phyloP scores from a whole-genome alignment of 495 filamentous ascomycete genomes.

The Aspergillus carlsbadensis region DNA sequence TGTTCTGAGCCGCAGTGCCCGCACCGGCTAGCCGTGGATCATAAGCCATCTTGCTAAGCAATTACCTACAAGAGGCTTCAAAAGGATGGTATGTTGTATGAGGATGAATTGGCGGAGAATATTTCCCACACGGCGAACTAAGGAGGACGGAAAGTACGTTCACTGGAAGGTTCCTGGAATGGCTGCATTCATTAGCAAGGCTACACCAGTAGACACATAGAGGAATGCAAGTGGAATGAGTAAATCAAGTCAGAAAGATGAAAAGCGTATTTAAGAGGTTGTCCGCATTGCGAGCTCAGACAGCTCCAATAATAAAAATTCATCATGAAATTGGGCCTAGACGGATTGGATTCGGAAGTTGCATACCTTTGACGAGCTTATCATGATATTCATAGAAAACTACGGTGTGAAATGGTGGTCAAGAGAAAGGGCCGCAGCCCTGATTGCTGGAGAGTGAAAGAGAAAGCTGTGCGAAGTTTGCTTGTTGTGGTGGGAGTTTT shows the following conservation, averaged over 20 bases:
- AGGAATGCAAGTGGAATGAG: neutral
- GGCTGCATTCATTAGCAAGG: conserved; percentile 31
- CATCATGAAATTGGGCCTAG: conserved; percentile 51
- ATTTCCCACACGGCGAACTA: conserved; percentile 22
- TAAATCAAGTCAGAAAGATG: conserved; percentile 29
- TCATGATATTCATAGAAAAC: conserved; percentile 30
- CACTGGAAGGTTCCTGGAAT: conserved; percentile 35
- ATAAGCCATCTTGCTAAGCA: conserved; percentile 45
- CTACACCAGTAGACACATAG: conserved; percentile 11
- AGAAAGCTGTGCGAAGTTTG: conserved; percentile 18
- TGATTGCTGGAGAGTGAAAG: conserved; percentile 23
- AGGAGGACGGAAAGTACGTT: conserved; percentile 41
- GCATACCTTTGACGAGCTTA: conserved; percentile 39
- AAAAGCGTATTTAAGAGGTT: conserved; percentile 53
- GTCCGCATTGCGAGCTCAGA: conserved; percentile 68
- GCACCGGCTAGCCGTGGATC: conserved; percentile 56
- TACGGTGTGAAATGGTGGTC: conserved; percentile 8
- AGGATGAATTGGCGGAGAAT: conserved; percentile 2
- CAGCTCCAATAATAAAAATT: conserved; percentile 91
- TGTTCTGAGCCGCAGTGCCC: conserved; percentile 44
- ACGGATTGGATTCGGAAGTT: neutral
- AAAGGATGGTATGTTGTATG: neutral
- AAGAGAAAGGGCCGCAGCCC: conserved; percentile 40
- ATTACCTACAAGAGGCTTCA: conserved; percentile 4
- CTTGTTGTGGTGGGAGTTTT: conserved; percentile 22